Base-by-base conservation (phyloP, 2,329 filamentous ascomycete species). In the Dryadomyces sulphureus region DNA sequence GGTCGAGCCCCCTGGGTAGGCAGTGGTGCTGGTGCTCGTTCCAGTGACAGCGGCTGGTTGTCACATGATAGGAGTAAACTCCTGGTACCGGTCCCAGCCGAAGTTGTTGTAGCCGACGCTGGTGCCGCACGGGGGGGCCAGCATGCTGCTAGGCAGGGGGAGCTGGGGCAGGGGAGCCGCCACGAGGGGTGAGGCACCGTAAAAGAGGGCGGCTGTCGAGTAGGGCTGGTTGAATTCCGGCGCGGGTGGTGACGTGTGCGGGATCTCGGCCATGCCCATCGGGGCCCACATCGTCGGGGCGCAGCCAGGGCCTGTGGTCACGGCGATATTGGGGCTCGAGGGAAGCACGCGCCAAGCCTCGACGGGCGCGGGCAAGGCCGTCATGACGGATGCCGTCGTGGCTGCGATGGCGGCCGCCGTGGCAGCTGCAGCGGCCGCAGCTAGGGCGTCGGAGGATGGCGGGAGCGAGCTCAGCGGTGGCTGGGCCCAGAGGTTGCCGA, bases 301-400 rank as follows among this genome's bases (percentile, higher is more conserved):
- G 17, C 19, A 34, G 56, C 75, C 72, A 45, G 43, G 58, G 34
- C 79, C 81, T 60, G 64, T 66, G 30, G 84, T 81, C 36, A 83
- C 78, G 21, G 82, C 77, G 19, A 53, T 17, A 45, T 85, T 77
- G 44, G 88, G 85, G 57, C 86, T 94, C 46, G 90, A 95, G 41
- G 89, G 84, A 46, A 95, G 70, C 54, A 95, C 79, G 62, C 83
- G 87, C 90, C 90, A 96, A 47, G 85, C 74, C 50, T 96, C 88
- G 49, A 94, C 78, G 2, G 81, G 78, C 6, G 77, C 75, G 38
- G 83, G 74, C 51, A 87, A 22, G 0, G 48, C 22, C 1, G 47
- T 43, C 2, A 40, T 32, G 41, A 52, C 14, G 12, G 49, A 39
- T 2, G 50, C 45, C 5, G 47, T 42, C 0, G 49, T 45, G 22